These are phyloP conservation scores for Penicillium sp. DNA, from an alignment of 2,329 filamentous ascomycete genomes.

Conservation along the genomic window DNA sequence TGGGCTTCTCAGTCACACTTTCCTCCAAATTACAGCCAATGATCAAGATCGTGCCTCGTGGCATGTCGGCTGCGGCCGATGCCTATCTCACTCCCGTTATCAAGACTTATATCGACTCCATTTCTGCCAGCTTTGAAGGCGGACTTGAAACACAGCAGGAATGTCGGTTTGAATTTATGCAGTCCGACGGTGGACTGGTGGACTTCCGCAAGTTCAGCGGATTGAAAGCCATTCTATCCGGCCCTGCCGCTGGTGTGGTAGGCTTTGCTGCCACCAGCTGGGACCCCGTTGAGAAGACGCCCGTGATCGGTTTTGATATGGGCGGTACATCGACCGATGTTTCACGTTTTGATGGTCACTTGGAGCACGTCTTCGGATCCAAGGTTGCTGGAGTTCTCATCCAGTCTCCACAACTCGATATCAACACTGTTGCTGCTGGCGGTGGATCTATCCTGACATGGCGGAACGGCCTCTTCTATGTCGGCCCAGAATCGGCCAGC, in stretches of 20 bases:
- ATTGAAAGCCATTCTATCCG: conserved; percentile 79
- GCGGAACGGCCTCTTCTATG: conserved; percentile 83
- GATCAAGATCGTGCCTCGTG: conserved; percentile 77
- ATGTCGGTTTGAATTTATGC: conserved; percentile 92
- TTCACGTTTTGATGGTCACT: conserved; percentile 78
- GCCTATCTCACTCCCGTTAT: conserved; percentile 77
- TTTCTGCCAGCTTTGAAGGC: conserved; percentile 63
- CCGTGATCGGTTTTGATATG: conserved; percentile 95
- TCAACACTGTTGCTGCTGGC: conserved; percentile 90
- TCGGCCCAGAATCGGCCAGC: conserved; percentile 85
- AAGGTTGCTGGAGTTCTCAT: conserved; percentile 93
- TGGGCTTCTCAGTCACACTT: conserved; percentile 76
- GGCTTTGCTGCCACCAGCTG: conserved; percentile 90
- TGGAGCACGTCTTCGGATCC: conserved; percentile 92
- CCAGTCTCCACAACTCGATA: conserved; percentile 85
- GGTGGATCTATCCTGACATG: conserved; percentile 69
- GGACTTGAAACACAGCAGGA: conserved; percentile 70
- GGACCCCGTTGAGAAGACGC: conserved; percentile 72
- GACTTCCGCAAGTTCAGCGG: conserved; percentile 66
- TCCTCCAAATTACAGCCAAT: conserved; percentile 77
- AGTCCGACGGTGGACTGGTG: conserved; percentile 71
- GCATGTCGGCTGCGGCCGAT: conserved; percentile 72
- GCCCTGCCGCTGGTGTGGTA: conserved; percentile 88
- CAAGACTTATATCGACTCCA: conserved; percentile 62
- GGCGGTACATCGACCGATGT: conserved; percentile 87